Evolutionary conservation across 495 filamentous ascomycete species (phyloP), one percentile per base, ranked within the genome.

Genomic region (Daldinia concentrica): DNA sequence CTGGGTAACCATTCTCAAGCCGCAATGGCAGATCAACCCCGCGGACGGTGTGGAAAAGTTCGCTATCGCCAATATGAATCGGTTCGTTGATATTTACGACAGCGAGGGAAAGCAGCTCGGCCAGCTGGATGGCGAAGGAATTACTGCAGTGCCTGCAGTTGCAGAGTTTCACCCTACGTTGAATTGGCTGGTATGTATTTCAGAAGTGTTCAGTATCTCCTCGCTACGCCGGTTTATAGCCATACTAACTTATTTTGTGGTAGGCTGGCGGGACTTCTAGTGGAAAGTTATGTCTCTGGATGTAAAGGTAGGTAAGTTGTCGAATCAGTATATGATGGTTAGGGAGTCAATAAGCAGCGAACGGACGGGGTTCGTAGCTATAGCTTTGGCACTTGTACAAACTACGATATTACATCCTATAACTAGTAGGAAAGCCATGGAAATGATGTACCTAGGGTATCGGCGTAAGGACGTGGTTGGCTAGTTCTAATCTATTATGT

Each of bases 41-140:
- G 82, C 84, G 39, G 91, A 94, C 55, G 88, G 88, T 26, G 86
- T 93, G 6, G 90, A 97, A 61, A 91, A 92, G 54, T 93, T 98
- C 79, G 93, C 89, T 50, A 95, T 99, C 65, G 96, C 92, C 0
- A 98, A 97, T 76, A 98, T 98, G 95, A 97, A 97, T 77, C 89
- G 95, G 19, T 98, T 97, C 69, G 92, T 98, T 3, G 95, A 99
- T 77, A 87, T 99, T 6, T 98, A 90, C 78, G 90, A 89, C 12
- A 81, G 85, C 9, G 83, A 88, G 34, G 95, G 95, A 2, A 90
- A 95, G 74, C 94, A 98, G 79, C 83, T 99, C 36, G 96, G 93
- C 4, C 95, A 98, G 81, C 83, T 99, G 6, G 92, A 90, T 3
- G 92, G 93, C 6, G 91, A 94, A 3, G 92, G 92, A 3, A 96